Base-by-base conservation (phyloP, 768 basidiomycete genomes). In the Leucocoprinus birnbaumii region DNA sequence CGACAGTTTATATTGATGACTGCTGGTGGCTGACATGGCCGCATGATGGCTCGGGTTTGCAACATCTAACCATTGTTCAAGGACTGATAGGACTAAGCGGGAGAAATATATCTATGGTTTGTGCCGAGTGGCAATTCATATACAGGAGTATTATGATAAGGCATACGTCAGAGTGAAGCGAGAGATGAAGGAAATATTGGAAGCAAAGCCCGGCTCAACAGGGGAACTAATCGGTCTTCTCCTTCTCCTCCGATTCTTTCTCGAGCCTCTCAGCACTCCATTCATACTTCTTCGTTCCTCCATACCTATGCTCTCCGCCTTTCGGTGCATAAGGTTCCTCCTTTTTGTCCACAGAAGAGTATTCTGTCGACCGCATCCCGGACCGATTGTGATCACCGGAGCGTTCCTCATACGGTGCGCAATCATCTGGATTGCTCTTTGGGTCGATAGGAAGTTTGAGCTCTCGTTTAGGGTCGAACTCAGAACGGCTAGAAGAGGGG, bases 281-380 rank as follows among this genome's bases (percentile, higher is more conserved):
- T 34, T 55, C 54, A 26, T 43, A 49, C 8, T 22, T 13, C 37
- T 40, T 47, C 8, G 37, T 48, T 19, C 47, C 54, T 16, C 54
- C 54, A 21, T 55, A 55, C 22, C 54, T 49, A 26, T 55, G 54
- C 37, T 55, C 48, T 26, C 54, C 48, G 0, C 54, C 54, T 31
- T 26, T 37, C 3, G 54, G 47, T 9, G 47, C 42, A 19, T 55
- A 55, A 5, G 54, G 54, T 31, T 55, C 54, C 18, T 35, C 34
- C 22, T 44, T 26, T 25, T 55, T 48, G 41, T 49, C 48, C 13
- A 49, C 48, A 21, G 6, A 19, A 16, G 18, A 49, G 37, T 49
- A 55, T 41, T 55, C 54, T 19, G 40, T 27, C 27, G 54, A 42
- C 26, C 47, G 54, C 47, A 43, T 48, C 18, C 54, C 47, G 16